Evolutionary conservation across 129 eudicot genomes (phyloP).

Genomic region (Pulicaria dysenterica): DNA sequence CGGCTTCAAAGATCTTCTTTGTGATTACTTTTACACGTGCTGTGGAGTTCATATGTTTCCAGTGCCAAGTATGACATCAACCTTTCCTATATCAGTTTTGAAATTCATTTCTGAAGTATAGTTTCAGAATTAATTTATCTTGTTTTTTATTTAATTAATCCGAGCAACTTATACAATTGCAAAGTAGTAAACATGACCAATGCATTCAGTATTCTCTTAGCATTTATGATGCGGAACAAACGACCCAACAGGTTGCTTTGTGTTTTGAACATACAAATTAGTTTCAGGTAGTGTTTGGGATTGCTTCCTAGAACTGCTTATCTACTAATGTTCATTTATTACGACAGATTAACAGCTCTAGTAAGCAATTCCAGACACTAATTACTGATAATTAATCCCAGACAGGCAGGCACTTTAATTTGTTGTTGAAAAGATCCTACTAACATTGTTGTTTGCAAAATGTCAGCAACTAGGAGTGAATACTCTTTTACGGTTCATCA

Average conservation of each 20-base stretch:
- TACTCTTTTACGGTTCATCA: too few relatives aligned
- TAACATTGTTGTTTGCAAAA: too few relatives aligned
- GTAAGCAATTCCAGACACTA: too few relatives aligned
- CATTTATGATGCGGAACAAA: background rate
- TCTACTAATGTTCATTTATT: too few relatives aligned
- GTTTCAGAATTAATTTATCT: conserved; percentile 26
- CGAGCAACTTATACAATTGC: conserved; percentile 27
- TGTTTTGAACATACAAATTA: background rate
- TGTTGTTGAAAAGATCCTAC: too few relatives aligned
- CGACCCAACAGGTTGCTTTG: background rate
- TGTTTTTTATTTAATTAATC: conserved; percentile 28
- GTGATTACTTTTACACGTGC: conserved; percentile 46
- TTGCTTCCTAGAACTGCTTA: too few relatives aligned
- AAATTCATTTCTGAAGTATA: conserved; percentile 45
- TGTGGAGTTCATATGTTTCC: conserved; percentile 30
- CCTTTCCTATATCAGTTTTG: conserved; percentile 38
- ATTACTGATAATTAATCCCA: too few relatives aligned
- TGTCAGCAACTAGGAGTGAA: too few relatives aligned
- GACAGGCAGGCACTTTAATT: too few relatives aligned
- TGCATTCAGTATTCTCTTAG: conserved; percentile 13
- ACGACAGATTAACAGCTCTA: too few relatives aligned
- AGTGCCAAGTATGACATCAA: conserved; percentile 42
- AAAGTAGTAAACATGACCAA: background rate
- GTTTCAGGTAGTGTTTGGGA: background rate
- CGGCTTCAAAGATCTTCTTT: conserved; percentile 35